These are phyloP conservation scores for Apiosordaria backusii DNA, from an alignment of 495 filamentous ascomycete species.

Conservation along the genomic window DNA sequence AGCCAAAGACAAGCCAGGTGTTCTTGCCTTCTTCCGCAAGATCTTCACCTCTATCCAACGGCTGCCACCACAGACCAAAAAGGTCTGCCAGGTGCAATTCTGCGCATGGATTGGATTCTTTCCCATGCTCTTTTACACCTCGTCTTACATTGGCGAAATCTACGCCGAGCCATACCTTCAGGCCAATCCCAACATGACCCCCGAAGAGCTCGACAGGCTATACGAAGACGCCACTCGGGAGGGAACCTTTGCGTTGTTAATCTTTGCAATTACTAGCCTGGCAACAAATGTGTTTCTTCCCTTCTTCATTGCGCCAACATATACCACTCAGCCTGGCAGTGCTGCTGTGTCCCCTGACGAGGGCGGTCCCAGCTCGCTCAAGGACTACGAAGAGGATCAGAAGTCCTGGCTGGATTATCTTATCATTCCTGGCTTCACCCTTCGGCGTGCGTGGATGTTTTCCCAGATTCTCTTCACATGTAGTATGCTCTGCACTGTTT, in stretches of 20 bases:
- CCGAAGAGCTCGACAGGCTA: conserved; percentile 65
- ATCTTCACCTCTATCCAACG: conserved; percentile 70
- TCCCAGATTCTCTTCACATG: conserved; percentile 74
- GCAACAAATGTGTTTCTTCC: conserved; percentile 74
- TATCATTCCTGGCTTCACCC: conserved; percentile 74
- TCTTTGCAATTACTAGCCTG: conserved; percentile 81
- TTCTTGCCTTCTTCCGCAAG: conserved; percentile 72
- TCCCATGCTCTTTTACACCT: conserved; percentile 90
- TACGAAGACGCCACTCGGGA: conserved; percentile 81
- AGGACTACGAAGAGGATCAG: conserved; percentile 31
- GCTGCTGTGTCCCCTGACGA: conserved; percentile 22
- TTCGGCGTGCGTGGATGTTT: conserved; percentile 80
- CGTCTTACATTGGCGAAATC: conserved; percentile 85
- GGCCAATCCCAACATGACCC: conserved; percentile 69
- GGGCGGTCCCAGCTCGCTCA: conserved; percentile 18
- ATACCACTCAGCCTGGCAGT: conserved; percentile 41
- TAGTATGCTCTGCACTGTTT: conserved; percentile 76
- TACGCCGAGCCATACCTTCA: conserved; percentile 78
- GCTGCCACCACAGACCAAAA: conserved; percentile 73
- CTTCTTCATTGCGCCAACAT: conserved; percentile 75
- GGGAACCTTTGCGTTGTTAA: conserved; percentile 80
- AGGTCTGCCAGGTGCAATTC: conserved; percentile 83
- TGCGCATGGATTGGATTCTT: conserved; percentile 95
- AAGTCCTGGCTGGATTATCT: conserved; percentile 52
- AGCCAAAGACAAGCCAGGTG: conserved; percentile 53